phyloP scores from a whole-genome alignment of 2,329 filamentous ascomycete genomes.

The Curvularia spicifera region DNA sequence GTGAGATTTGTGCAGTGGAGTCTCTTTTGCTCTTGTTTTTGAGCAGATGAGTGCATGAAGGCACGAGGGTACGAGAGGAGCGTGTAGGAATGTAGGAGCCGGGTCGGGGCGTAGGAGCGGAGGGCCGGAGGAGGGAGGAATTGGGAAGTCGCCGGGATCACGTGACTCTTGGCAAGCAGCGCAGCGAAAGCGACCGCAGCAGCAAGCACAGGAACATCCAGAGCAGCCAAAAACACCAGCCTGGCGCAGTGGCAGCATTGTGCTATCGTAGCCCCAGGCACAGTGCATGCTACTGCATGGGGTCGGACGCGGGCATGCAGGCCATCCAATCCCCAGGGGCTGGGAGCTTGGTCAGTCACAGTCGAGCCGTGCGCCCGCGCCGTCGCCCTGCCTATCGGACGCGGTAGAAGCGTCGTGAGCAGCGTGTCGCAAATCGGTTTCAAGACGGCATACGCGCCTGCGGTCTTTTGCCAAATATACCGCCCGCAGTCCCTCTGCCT shows the following conservation, averaged over 20 bases:
- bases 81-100: too few species aligned
- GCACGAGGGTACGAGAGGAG: too few species aligned
- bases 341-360: neutral
- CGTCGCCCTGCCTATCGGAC: constrained; percentile 28
- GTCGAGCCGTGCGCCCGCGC: constrained; percentile 14
- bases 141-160: neutral
- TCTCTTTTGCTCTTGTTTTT: neutral
- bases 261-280: neutral
- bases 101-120: neutral
- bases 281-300: neutral
- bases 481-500: neutral
- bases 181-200: neutral
- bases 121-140: neutral
- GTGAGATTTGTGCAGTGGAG: neutral
- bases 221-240: neutral
- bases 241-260: neutral
- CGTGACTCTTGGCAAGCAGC: neutral
- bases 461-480: constrained; percentile 29
- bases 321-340: neutral
- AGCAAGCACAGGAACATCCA: neutral
- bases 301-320: too few species aligned
- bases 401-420: constrained; percentile 27
- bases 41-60: too few species aligned
- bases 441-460: constrained; percentile 35
- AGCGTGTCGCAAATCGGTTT: constrained; percentile 37